Base-by-base conservation (phyloP, 192 early-diverging fungal species). In the Jimgerdemannia flammicorona region DNA sequence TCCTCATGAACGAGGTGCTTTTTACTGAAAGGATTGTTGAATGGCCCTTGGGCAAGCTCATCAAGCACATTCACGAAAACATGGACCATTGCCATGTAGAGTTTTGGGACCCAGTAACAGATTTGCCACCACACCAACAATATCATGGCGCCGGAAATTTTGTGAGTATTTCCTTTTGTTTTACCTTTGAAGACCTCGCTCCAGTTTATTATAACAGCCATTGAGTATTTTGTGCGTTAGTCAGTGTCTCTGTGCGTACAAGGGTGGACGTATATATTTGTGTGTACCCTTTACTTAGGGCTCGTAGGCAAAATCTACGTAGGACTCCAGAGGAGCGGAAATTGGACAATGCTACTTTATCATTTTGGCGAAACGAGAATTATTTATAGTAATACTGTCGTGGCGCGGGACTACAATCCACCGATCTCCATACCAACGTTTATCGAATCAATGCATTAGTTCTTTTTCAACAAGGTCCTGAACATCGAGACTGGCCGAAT, bases 81-180 rank as follows among this genome's bases (percentile, higher is more conserved):
- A 40, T 73, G 19, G 72, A 73, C 17, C 20, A 41, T 66, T 14
- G 40, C 49, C 72, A 73, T 63, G 54, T 73, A 20, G 59, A 73
- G 66, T 73, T 73, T 49, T 73, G 54, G 10, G 43, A 64, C 3
- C 72, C 72, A 3, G 40, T 14, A 64, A 65, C 17, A 41, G 64
- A 19, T 18, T 43, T 76, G 63, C 68, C 78, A 40, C 69, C 72
- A 40, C 75, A 80, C 17, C 40, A 76, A 14, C 54, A 42, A 29
- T 72, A 80, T 75, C 49, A 66, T 73, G 78, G 78, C 3, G 63
- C 78, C 10, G 78, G 74, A 3, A 40, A 80, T 44, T 75, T 76
- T 75, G 78, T 76, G 72, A 67, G 71, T 72, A 7, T 65, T 39
- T 43, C 29, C 10, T 29, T 29, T 29, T 29, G 1, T 29, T 29